Evolutionary conservation across 495 filamentous ascomycete species (phyloP).

Genomic region (Collariella sp.): DNA sequence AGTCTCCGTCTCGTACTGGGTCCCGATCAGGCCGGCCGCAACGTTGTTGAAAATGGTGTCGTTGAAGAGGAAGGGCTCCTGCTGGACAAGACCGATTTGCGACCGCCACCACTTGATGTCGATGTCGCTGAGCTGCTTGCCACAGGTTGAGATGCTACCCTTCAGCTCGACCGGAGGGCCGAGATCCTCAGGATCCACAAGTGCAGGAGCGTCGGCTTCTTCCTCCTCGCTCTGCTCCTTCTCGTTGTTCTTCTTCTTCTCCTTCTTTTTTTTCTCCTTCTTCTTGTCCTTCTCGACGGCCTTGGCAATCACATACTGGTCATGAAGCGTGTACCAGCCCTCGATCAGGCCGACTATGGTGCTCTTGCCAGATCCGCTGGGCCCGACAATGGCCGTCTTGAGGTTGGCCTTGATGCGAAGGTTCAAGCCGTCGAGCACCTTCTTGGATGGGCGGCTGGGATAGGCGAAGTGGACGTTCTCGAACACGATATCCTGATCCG

Average conservation of each 20-base stretch:
- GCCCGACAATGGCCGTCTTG: slow-evolving; percentile 80
- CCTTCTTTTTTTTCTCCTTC: slow-evolving; percentile 34
- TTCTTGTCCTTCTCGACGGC: slow-evolving; percentile 37
- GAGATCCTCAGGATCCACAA: slow-evolving; percentile 22
- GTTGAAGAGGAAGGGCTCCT: slow-evolving; percentile 70
- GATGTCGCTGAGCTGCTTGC: slow-evolving; percentile 45
- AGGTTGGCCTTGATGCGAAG: slow-evolving; percentile 63
- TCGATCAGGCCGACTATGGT: slow-evolving; percentile 88
- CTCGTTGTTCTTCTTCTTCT: slow-evolving; percentile 27
- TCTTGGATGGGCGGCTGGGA: slow-evolving; percentile 57
- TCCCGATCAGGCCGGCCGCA: slow-evolving; percentile 50
- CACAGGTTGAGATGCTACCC: slow-evolving; percentile 48
- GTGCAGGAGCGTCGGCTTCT: slow-evolving; percentile 21
- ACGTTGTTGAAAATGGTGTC: slow-evolving; percentile 60
- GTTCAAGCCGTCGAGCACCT: slow-evolving; percentile 48
- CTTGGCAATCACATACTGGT: slow-evolving; percentile 42
- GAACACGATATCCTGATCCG: slow-evolving; percentile 50
- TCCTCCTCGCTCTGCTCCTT: slow-evolving; percentile 18
- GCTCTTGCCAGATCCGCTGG: slow-evolving; percentile 80
- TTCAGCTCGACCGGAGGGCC: slow-evolving; percentile 36
- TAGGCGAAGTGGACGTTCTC: slow-evolving; percentile 57
- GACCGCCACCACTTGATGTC: slow-evolving; percentile 58
- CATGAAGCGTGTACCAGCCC: slow-evolving; percentile 74
- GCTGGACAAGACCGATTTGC: slow-evolving; percentile 61
- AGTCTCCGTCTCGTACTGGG: slow-evolving; percentile 43